These are phyloP conservation scores for Scheffersomyces cryptocercus DNA, from an alignment of 1,139 yeast species.

Conservation along the genomic window DNA sequence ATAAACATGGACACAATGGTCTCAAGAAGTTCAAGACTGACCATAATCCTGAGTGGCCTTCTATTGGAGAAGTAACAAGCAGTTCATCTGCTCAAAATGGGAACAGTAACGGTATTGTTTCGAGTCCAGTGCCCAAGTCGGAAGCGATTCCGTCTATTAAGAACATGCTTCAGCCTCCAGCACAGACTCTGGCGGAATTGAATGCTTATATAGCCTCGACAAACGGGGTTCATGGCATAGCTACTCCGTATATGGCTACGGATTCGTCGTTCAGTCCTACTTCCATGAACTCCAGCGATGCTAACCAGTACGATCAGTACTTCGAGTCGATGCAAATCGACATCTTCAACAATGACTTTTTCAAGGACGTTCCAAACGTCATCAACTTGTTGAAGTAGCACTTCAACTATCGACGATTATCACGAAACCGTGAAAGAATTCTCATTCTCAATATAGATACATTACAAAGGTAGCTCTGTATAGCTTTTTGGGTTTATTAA, in stretches of 20 bases:
- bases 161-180: conserved; percentile 9
- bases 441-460: too few species aligned
- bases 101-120: not conserved
- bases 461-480: too few species aligned
- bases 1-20: conserved; percentile 2
- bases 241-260: not conserved
- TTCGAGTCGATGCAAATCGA: conserved; percentile 33
- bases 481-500: too few species aligned
- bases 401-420: too few species aligned
- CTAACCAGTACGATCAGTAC: conserved; percentile 21
- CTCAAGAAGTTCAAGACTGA: not conserved
- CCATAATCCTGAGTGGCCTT: too few species aligned
- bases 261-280: not conserved
- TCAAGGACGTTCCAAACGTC: conserved; percentile 28
- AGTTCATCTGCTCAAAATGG: too few species aligned
- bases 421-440: too few species aligned
- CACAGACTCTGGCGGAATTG: not conserved
- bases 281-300: conserved; percentile 1
- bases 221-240: conserved; percentile 1
- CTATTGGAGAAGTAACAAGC: not conserved
- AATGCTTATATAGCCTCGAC: not conserved
- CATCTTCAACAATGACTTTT: conserved; percentile 31
- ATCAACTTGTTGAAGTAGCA: conserved; percentile 15
- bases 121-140: conserved; percentile 1
- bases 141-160: conserved; percentile 12